Base-by-base conservation (phyloP, 1,284 basidiomycete genomes). In the Moesziomyces parantarcticus region DNA sequence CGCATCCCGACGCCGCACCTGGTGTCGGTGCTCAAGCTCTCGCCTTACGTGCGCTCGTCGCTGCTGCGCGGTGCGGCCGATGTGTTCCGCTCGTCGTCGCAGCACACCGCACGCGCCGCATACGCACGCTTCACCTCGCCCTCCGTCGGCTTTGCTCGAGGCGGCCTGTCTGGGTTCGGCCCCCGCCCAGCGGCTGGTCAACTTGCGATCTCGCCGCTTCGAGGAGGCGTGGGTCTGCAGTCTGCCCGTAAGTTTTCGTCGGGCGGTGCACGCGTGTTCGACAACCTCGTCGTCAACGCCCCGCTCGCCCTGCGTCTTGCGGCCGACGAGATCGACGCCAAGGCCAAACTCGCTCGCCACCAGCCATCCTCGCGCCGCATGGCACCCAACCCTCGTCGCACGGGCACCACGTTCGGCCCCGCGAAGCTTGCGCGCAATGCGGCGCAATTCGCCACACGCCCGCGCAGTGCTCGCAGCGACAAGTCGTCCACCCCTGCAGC, bases 231-330 rank as follows among this genome's bases (percentile, higher is more conserved):
- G 3, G 74, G 74, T 0, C 42, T 76, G 26, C 69, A 76, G 22
- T 48, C 47, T 0, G 51, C 69, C 7, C 23, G 74, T 16, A 61
- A 73, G 13, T 76, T 76, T 42, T 68, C 64, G 0, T 47, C 32
- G 18, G 61, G 62, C 21, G 58, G 73, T 13, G 64, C 63, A 18
- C 48, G 65, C 29, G 57, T 66, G 29, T 68, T 73, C 44, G 74
- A 72, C 23, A 58, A 68, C 21, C 48, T 76, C 13, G 51, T 76
- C 21, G 66, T 66, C 10, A 60, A 76, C n/a, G 63, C 74, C 18
- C 74, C 74, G 22, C 54, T 76, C 1, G 74, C 69, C 3, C 18
- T 76, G 23, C 50, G 74, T n/a, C 36, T 73, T 22, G 58, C 51
- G 0, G 64, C 50, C 2, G 61, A 63, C 18, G 60, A 76, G 48